Conservation (phyloP, 306 rosid species). For the Quercus variabilis region DNA sequence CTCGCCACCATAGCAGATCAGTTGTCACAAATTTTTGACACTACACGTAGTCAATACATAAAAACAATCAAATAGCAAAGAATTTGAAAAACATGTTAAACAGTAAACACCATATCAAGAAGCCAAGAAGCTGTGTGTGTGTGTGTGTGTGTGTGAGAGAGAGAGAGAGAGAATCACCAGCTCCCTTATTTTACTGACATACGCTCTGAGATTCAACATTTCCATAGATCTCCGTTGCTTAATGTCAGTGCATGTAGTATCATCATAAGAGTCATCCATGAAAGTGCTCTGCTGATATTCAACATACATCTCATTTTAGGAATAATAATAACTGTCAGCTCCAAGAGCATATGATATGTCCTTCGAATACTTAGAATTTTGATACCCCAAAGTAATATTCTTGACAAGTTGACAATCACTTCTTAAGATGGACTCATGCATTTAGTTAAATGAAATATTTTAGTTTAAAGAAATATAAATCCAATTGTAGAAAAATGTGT, state of each 20-base stretch:
- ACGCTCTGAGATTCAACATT: slow-evolving; percentile 49
- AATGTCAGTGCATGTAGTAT: slow-evolving; percentile 25
- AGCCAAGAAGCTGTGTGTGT: not conserved
- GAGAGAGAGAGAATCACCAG: slow-evolving; percentile 47
- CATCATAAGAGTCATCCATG: slow-evolving; percentile 31
- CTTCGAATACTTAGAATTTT: not conserved
- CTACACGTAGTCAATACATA: slow-evolving; percentile 35
- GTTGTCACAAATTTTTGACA: slow-evolving; percentile 56
- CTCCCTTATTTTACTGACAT: slow-evolving; percentile 73
- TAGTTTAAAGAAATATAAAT: not conserved
- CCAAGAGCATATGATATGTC: not conserved
- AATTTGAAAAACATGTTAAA: not conserved
- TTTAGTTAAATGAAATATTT: not conserved
- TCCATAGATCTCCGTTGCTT: slow-evolving; percentile 24
- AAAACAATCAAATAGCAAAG: slow-evolving; percentile 1
- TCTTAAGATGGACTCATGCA: slow-evolving; percentile 4
- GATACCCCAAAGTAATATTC: not conserved
- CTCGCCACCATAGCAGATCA: slow-evolving; percentile 84
- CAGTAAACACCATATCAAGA: not conserved
- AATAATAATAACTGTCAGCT: not conserved
- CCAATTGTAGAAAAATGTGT: slow-evolving; percentile 5
- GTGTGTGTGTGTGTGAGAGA: not conserved
- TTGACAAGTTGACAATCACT: slow-evolving; percentile 13
- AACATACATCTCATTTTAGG: not conserved
- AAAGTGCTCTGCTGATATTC: slow-evolving; percentile 32